phyloP scores from a whole-genome alignment of 768 basidiomycete genomes.

The Artomyces pyxidatus region DNA sequence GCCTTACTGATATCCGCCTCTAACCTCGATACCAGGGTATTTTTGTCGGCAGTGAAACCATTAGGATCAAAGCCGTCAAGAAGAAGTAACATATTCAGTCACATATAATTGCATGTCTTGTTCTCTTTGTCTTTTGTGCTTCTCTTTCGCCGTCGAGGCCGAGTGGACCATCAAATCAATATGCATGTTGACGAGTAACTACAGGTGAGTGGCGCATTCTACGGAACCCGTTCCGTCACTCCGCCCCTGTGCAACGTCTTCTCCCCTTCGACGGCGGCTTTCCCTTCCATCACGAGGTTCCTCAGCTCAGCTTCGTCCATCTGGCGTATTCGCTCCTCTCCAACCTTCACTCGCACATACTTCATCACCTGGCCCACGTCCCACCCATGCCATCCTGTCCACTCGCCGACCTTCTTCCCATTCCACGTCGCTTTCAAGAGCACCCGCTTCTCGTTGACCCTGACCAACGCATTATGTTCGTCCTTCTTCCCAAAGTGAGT shows the following conservation, averaged over 20 bases:
- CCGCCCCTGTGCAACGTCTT: not conserved
- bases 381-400: conserved; percentile 40
- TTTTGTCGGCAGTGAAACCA: conserved; percentile 88
- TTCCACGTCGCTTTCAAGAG: conserved; percentile 39
- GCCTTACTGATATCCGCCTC: conserved; percentile 1
- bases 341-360: conserved; percentile 35
- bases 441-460: conserved; percentile 20
- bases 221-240: too few species aligned
- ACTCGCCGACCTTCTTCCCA: conserved; percentile 44
- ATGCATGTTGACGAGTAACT: too few species aligned
- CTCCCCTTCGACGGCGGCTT: too few species aligned
- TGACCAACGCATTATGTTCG: conserved; percentile 33
- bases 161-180: too few species aligned
- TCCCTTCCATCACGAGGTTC: conserved; percentile 5
- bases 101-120: too few species aligned
- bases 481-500: conserved; percentile 42
- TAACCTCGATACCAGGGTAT: conserved; percentile 53
- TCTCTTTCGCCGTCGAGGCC: too few species aligned
- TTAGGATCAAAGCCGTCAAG: conserved; percentile 86
- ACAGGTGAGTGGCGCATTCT: too few species aligned
- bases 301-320: conserved; percentile 15
- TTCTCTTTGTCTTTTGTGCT: too few species aligned
- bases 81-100: conserved; percentile 96
- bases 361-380: conserved; percentile 47
- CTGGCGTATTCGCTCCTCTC: conserved; percentile 32